Conservation (phyloP, 2,329 filamentous ascomycete species). For the Aspergillus hortae region DNA sequence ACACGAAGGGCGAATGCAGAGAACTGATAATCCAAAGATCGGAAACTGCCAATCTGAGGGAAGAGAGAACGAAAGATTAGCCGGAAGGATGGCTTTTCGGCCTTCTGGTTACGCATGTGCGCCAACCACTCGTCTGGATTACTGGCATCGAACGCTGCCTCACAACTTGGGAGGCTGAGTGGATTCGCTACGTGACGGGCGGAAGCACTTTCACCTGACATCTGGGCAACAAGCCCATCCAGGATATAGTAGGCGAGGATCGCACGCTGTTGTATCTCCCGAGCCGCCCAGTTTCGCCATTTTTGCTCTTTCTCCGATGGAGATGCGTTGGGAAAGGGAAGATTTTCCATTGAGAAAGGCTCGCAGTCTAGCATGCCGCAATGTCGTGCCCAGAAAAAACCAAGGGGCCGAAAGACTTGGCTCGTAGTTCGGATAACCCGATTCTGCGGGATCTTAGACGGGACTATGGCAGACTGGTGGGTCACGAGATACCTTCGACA, state of each 20-base stretch:
- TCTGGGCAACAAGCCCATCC: slow-evolving; percentile 44
- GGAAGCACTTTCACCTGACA: slow-evolving; percentile 41
- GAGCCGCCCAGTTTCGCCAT: slow-evolving; percentile 43
- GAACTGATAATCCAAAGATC: slow-evolving; percentile 29
- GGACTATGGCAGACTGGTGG: not conserved
- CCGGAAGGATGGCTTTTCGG: slow-evolving; percentile 37
- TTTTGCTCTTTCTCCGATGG: slow-evolving; percentile 36
- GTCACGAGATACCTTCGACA: slow-evolving; percentile 32
- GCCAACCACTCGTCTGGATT: slow-evolving; percentile 41
- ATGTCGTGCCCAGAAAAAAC: slow-evolving; percentile 46
- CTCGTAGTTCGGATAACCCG: slow-evolving; percentile 42
- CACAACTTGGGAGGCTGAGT: slow-evolving; percentile 38
- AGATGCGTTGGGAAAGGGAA: slow-evolving; percentile 33
- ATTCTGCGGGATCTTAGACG: slow-evolving; percentile 24
- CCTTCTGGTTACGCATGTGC: slow-evolving; percentile 30
- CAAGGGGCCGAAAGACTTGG: slow-evolving; percentile 43
- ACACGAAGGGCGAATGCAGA: slow-evolving; percentile 43
- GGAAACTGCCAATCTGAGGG: slow-evolving; percentile 27
- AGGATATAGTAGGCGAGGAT: slow-evolving; percentile 45
- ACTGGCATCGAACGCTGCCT: slow-evolving; percentile 39
- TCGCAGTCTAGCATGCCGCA: slow-evolving; percentile 42
- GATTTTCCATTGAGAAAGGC: slow-evolving; percentile 28
- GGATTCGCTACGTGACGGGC: slow-evolving; percentile 43
- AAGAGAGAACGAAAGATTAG: slow-evolving; percentile 41
- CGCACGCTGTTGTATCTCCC: slow-evolving; percentile 45